These are phyloP conservation scores for Amauroascus niger DNA, from an alignment of 2,329 filamentous ascomycete genomes.

Conservation along the genomic window DNA sequence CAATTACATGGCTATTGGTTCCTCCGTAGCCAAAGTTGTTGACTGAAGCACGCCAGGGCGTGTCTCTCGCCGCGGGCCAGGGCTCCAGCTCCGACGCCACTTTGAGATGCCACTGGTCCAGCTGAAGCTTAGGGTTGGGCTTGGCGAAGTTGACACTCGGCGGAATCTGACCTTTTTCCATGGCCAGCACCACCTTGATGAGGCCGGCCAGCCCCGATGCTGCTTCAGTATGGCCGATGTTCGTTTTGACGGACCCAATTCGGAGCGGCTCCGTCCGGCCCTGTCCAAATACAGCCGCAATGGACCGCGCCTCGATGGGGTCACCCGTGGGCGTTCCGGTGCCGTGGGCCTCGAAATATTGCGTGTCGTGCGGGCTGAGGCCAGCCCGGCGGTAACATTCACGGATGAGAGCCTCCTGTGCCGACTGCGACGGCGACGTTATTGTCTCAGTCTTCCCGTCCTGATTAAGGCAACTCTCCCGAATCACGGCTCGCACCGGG, in stretches of 20 bases:
- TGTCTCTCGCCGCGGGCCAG: not conserved
- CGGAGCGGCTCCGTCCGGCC: not conserved
- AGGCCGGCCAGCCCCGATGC: constrained; percentile 24
- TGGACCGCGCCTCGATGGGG: not conserved
- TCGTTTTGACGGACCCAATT: constrained; percentile 9
- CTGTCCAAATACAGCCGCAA: not conserved
- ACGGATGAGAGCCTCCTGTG: constrained; percentile 24
- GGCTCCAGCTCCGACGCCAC: not conserved
- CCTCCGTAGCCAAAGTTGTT: constrained; percentile 8
- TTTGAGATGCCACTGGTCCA: constrained; percentile 11
- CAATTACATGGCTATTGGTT: not conserved
- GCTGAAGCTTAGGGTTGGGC: not conserved
- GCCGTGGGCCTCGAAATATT: constrained; percentile 26
- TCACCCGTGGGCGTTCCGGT: constrained; percentile 33
- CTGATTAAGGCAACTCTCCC: constrained; percentile 31
- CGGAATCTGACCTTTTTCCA: not conserved
- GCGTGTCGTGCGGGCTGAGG: constrained; percentile 8
- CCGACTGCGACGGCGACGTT: constrained; percentile 29
- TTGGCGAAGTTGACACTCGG: not conserved
- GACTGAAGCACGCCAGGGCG: not conserved
- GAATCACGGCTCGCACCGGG: constrained; percentile 35
- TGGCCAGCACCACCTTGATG: constrained; percentile 18
- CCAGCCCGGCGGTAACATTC: constrained; percentile 21
- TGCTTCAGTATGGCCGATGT: constrained; percentile 24
- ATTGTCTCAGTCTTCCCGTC: constrained; percentile 38